phyloP scores from a whole-genome alignment of 306 rosid species.

The Cicer cuneatum region DNA sequence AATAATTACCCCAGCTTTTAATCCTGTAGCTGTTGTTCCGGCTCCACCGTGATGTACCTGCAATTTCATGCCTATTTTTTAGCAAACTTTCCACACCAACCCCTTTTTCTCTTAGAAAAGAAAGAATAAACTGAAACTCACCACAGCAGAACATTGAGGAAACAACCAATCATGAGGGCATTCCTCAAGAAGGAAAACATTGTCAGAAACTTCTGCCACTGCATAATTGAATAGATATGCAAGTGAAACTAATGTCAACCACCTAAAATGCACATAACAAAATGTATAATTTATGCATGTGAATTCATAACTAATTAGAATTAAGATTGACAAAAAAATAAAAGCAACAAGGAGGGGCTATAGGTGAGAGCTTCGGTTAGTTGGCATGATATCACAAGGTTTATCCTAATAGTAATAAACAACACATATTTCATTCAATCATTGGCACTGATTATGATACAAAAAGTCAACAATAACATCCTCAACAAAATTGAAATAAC shows the following conservation, averaged over 20 bases:
- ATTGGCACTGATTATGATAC: constrained; percentile 2
- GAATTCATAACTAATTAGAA: too few relatives aligned
- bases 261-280: constrained; percentile 32
- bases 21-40: constrained; percentile 95
- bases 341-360: too few relatives aligned
- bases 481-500: constrained; percentile 32
- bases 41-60: constrained; percentile 99
- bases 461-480: constrained; percentile 1
- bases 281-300: not conserved
- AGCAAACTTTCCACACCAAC: not conserved
- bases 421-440: not conserved
- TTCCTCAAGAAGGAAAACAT: constrained; percentile 81
- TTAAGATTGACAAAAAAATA: too few relatives aligned
- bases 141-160: constrained; percentile 97
- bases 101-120: constrained; percentile 9
- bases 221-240: constrained; percentile 46
- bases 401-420: not conserved
- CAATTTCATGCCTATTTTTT: constrained; percentile 32
- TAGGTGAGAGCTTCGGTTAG: too few relatives aligned
- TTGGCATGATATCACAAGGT: not conserved
- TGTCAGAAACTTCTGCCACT: constrained; percentile 75
- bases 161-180: constrained; percentile 98
- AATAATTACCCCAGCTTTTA: constrained; percentile 91
- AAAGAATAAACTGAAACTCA: constrained; percentile 51
- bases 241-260: constrained; percentile 25